Evolutionary conservation across 768 basidiomycete genomes (phyloP).

Genomic region (Lactifluus rugatus): DNA sequence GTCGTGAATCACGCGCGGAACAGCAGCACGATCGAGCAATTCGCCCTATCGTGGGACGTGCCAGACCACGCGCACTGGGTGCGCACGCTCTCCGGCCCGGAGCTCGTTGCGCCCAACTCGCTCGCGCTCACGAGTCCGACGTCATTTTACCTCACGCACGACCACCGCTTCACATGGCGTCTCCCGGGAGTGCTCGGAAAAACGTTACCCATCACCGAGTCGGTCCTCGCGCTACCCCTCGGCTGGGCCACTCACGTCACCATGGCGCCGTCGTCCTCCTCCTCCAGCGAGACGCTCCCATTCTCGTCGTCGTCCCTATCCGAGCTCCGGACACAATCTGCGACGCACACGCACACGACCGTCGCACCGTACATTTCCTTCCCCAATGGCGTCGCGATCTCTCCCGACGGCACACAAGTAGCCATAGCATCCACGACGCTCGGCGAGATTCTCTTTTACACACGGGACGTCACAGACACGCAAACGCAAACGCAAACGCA

Average conservation of each 20-base stretch:
- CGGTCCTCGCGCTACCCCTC: conserved; percentile 45
- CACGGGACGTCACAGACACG: conserved; percentile 29
- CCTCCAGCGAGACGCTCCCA: background rate
- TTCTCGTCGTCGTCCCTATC: background rate
- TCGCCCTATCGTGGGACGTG: conserved; percentile 38
- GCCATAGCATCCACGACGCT: conserved; percentile 50
- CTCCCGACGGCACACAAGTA: conserved; percentile 36
- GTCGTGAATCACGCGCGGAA: conserved; percentile 59
- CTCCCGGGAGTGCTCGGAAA: conserved; percentile 40
- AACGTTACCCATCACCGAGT: conserved; percentile 45
- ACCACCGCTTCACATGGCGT: conserved; percentile 59
- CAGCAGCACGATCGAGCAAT: conserved; percentile 59
- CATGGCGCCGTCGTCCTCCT: background rate
- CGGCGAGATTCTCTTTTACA: conserved; percentile 41
- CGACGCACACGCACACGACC: conserved; percentile 27
- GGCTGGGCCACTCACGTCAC: conserved; percentile 50
- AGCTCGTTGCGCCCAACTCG: conserved; percentile 57
- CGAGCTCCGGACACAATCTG: conserved; percentile 21
- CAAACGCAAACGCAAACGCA: too few relatives aligned
- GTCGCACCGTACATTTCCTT: conserved; percentile 46
- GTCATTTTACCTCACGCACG: conserved; percentile 65
- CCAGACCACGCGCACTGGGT: conserved; percentile 42
- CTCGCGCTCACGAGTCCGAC: conserved; percentile 55
- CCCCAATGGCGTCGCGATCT: conserved; percentile 59
- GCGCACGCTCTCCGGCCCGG: conserved; percentile 48